phyloP scores from a whole-genome alignment of 495 filamentous ascomycete genomes.

The Xeromyces bisporus region DNA sequence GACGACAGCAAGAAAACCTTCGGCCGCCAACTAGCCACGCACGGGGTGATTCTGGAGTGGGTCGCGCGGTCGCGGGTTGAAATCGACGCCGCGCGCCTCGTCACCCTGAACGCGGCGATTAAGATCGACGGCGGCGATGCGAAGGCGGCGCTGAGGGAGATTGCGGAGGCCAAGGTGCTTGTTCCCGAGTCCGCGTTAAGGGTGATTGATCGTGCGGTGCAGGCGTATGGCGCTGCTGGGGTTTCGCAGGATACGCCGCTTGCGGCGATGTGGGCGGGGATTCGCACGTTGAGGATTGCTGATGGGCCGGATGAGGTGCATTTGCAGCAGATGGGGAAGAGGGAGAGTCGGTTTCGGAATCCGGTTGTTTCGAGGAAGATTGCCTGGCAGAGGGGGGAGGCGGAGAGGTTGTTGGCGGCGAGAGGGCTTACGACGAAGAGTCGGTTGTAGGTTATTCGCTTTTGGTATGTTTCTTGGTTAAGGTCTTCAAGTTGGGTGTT shows the following conservation, averaged over 20 bases:
- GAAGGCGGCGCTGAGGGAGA: slow-evolving; percentile 66
- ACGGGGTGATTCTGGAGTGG: slow-evolving; percentile 89
- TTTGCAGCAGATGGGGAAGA: slow-evolving; percentile 71
- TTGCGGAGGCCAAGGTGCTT: slow-evolving; percentile 74
- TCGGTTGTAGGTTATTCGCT: slow-evolving; percentile 23
- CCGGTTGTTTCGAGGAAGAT: slow-evolving; percentile 45
- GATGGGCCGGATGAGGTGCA: slow-evolving; percentile 93
- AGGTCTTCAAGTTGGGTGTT: neutral
- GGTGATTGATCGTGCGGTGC: slow-evolving; percentile 76
- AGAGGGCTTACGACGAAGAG: slow-evolving; percentile 35
- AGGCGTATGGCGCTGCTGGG: slow-evolving; percentile 71
- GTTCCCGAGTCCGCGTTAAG: slow-evolving; percentile 59
- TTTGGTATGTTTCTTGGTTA: neutral
- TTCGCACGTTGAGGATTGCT: slow-evolving; percentile 67
- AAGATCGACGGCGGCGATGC: slow-evolving; percentile 73
- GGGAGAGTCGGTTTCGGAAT: slow-evolving; percentile 58
- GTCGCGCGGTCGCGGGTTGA: slow-evolving; percentile 78
- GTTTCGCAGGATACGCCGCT: slow-evolving; percentile 84
- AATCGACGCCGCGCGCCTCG: slow-evolving; percentile 69
- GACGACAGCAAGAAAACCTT: slow-evolving; percentile 76
- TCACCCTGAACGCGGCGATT: slow-evolving; percentile 79
- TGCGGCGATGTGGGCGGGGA: slow-evolving; percentile 70
- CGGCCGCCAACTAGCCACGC: slow-evolving; percentile 58
- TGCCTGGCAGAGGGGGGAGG: slow-evolving; percentile 43
- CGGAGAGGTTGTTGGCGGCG: slow-evolving; percentile 47